These are phyloP conservation scores for Lachancea quebecensis DNA, from an alignment of 805 yeast genomes.

Conservation along the genomic window DNA sequence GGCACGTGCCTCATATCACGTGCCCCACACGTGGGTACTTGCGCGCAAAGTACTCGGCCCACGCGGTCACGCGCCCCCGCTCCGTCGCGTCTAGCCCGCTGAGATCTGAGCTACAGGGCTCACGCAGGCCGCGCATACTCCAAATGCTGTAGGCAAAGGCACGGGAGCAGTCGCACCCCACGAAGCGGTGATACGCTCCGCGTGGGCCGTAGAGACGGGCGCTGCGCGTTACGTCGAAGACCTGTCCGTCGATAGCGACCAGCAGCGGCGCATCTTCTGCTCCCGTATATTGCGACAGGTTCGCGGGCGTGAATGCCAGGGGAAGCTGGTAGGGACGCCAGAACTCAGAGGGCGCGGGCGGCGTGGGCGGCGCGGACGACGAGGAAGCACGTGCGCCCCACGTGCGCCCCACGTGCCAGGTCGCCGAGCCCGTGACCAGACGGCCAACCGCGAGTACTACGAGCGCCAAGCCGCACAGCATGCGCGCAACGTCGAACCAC, in stretches of 20 bases:
- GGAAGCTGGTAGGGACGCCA: conserved; percentile 13
- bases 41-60: conserved; percentile 16
- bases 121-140: conserved; percentile 15
- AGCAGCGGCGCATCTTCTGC: conserved; percentile 8
- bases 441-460: conserved; percentile 8
- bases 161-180: conserved; percentile 23
- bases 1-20: no score
- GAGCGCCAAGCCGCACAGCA: conserved; percentile 13
- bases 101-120: conserved; percentile 10
- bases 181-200: conserved; percentile 21
- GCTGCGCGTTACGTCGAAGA: conserved; percentile 21
- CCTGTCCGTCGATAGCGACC: conserved; percentile 19
- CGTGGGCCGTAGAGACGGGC: conserved; percentile 19
- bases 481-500: conserved; percentile 14
- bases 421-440: conserved; percentile 8
- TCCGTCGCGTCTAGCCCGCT: conserved; percentile 10
- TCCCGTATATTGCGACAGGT: conserved; percentile 8
- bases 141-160: conserved; percentile 15
- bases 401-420: background rate
- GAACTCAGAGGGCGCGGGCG: conserved; percentile 1
- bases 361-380: conserved; percentile 1
- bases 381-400: background rate
- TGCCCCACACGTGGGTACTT: conserved; percentile 21
- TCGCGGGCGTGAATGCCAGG: conserved; percentile 3
- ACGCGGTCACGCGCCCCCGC: conserved; percentile 14